Evolutionary conservation across 2,329 filamentous ascomycete genomes (phyloP), one percentile per base, ranked within the genome.

Genomic region (Chrysoporthe cubensis): DNA sequence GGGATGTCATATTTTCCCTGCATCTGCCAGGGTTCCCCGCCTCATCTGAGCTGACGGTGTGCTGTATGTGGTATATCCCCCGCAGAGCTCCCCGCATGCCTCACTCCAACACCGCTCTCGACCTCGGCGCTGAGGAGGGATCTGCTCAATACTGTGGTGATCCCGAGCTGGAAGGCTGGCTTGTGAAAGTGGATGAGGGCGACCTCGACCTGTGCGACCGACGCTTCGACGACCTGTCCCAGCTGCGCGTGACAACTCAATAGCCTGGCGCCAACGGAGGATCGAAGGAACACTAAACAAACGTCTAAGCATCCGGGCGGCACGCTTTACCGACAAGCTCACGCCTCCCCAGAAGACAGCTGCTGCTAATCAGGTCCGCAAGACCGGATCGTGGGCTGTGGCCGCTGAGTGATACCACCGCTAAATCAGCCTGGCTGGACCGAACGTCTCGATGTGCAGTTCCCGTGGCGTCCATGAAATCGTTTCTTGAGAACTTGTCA

Each of bases 401-500:
- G 50, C 50, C 50, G 50, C 50, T 21, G 32, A 34, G 50, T 42
- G 21, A 60, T 26, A 60, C n/a, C 5, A 1, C 16, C 57, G n/a
- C 37, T 43, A 60, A 34, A 42, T 26, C 57, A 32, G 3, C 6
- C 26, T 34, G 21, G 26, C 32, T 26, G 8, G 44, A 43, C 40
- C 44, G 37, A 43, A n/a, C 21, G 18, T 11, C 11, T 16, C 37
- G 18, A 43, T 44, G 18, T 44, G 44, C 7, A n/a, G 26, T 16
- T 48, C 50, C 56, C 50, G 65, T 46, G 60, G 62, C 40, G 59
- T 68, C 64, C 48, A 70, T 70, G 69, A 69, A 65, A 48, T 70
- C 69, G 18, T 70, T 70, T 54, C 44, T 66, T 42, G 61, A 65
- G 43, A 70, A 66, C 18, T 50, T 70, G 40, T 68, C 69, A 40